Evolutionary conservation across 768 basidiomycete genomes (phyloP), one percentile per base, ranked within the genome.

Genomic region (Leccinum aurantiacum): DNA sequence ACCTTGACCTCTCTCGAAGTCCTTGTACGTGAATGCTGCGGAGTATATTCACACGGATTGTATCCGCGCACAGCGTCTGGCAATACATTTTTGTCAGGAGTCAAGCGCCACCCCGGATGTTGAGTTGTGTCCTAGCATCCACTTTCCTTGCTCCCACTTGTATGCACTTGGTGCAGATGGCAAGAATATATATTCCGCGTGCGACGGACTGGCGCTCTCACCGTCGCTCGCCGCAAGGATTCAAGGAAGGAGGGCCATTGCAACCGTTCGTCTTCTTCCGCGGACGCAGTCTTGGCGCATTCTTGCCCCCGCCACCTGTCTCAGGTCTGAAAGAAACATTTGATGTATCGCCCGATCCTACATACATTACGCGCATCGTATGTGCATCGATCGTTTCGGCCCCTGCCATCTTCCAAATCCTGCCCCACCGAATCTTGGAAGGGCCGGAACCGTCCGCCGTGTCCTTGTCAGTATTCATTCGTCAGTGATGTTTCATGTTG

Each of bases 201-300:
- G n/a, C 61, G 54, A 27, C 59, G 65, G 67, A 63, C 33, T 6
- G 33, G 65, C 58, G 64, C 54, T 50, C n/a, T 49, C 38, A 55
- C 4, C 58, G 51, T 54, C 29, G 37, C 53, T 50, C 19, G 14
- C 46, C 50, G 55, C 48, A n/a, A 50, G 50, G 60, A 31, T 46
- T 14, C 51, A 46, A 54, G n/a, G 33, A 27, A 19, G 27, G 49
- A 11, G 33, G 41, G 53, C 7, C 25, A n/a, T 24, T 50, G 11
- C 35, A 17, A 17, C 50, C 52, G 31, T 13, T 22, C 44, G 17
- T 31, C 49, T 29, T 54, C 33, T 35, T 46, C 63, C 54, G 54
- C 46, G 54, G 59, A 24, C 31, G 14, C n/a, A 17, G 1, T 47
- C 49, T 24, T 22, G 33, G 14, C 33, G 7, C 47, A 37, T 46